Conservation (phyloP, 2,329 filamentous ascomycete species). For the Hypocrella siamensis region DNA sequence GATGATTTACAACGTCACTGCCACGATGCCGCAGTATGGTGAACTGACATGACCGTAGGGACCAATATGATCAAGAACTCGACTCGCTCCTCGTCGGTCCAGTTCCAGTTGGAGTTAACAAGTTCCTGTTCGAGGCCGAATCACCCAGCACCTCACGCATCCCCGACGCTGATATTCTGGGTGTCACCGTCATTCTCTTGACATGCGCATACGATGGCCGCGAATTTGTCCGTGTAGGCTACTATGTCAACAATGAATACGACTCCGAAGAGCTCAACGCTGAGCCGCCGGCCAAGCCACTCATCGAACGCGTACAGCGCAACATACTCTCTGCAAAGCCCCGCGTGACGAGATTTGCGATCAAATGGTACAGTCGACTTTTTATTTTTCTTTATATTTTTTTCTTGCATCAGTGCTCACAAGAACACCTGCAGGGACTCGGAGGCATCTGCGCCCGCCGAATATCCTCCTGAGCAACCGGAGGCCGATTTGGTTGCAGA, state of each 20-base stretch:
- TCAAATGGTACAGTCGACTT: conserved; percentile 99
- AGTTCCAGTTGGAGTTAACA: conserved; percentile 96
- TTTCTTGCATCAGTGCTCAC: too few relatives aligned
- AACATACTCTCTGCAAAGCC: conserved; percentile 96
- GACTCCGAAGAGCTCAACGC: conserved; percentile 77
- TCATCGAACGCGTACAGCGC: conserved; percentile 80
- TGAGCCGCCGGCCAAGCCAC: conserved; percentile 81
- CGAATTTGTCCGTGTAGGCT: conserved; percentile 95
- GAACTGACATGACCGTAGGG: conserved; percentile 34
- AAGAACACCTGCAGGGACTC: conserved; percentile 62
- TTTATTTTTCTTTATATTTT: too few relatives aligned
- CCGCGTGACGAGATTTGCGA: conserved; percentile 89
- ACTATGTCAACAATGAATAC: conserved; percentile 99
- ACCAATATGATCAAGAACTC: conserved; percentile 96
- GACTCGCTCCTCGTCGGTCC: conserved; percentile 92
- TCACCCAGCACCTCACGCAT: conserved; percentile 82
- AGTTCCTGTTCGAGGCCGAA: conserved; percentile 95
- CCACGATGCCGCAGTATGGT: too few relatives aligned
- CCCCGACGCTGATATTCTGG: conserved; percentile 85
- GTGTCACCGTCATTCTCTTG: conserved; percentile 90
- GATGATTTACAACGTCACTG: neutral
- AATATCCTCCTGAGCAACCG: conserved; percentile 94
- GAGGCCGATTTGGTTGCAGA: conserved; percentile 80
- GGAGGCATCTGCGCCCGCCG: conserved; percentile 88
- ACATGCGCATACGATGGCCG: conserved; percentile 93